Evolutionary conservation across 192 early-diverging fungal species (phyloP).

Genomic region (Bifiguratus adelaidae): DNA sequence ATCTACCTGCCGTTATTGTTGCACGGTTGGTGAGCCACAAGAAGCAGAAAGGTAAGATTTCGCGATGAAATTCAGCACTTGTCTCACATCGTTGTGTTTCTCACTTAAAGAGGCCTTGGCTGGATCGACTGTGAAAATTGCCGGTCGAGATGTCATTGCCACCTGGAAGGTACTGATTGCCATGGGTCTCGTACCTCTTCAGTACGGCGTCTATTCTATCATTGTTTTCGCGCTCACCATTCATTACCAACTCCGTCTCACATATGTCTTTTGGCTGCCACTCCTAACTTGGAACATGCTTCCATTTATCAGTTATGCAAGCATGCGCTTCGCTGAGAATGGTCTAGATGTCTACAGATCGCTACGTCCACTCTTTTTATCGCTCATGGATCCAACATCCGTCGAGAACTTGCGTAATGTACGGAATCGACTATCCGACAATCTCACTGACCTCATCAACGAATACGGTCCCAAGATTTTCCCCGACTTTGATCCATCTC

Average conservation of each 20-base stretch:
- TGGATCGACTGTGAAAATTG: conserved; percentile 90
- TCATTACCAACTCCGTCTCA: conserved; percentile 12
- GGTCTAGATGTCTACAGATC: conserved; percentile 71
- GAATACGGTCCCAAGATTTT: conserved; percentile 77
- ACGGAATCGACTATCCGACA: conserved; percentile 60
- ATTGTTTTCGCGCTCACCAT: conserved; percentile 38
- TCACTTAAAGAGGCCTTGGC: conserved; percentile 55
- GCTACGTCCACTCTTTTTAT: conserved; percentile 75
- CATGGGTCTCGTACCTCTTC: conserved; percentile 59
- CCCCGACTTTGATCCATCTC: conserved; percentile 53
- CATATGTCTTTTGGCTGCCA: conserved; percentile 17
- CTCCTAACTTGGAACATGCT: conserved; percentile 34
- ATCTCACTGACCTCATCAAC: conserved; percentile 73
- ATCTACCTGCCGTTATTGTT: conserved; percentile 40
- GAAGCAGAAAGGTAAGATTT: conserved; percentile 33
- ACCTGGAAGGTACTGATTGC: conserved; percentile 90
- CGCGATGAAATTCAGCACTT: background rate
- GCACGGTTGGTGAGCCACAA: conserved; percentile 40
- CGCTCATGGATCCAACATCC: conserved; percentile 41
- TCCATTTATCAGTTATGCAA: conserved; percentile 60
- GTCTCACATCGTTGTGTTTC: background rate
- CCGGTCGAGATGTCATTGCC: conserved; percentile 88
- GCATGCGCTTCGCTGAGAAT: conserved; percentile 64
- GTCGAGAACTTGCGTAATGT: conserved; percentile 54
- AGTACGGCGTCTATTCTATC: conserved; percentile 63